phyloP scores from a whole-genome alignment of 768 basidiomycete species.

The Cystoderma amianthinum region DNA sequence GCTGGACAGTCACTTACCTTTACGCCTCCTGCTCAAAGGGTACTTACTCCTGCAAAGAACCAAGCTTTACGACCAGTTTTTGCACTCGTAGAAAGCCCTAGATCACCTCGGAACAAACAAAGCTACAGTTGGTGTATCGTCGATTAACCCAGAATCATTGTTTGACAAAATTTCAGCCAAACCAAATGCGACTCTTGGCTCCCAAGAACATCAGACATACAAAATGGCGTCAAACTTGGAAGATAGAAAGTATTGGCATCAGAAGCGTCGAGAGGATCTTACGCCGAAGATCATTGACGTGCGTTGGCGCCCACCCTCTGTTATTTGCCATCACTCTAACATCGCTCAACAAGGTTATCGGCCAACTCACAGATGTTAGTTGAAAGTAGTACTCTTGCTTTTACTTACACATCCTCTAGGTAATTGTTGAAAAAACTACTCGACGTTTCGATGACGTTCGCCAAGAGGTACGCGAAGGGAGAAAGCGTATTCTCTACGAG shows the following conservation, averaged over 20 bases:
- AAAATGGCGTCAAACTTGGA: background rate
- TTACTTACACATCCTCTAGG: conserved; percentile 21
- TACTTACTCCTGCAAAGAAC: background rate
- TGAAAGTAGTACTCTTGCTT: background rate
- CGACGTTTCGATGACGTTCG: conserved; percentile 40
- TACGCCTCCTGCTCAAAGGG: background rate
- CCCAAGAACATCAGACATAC: too few relatives aligned
- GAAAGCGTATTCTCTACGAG: conserved; percentile 37
- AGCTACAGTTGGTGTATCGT: background rate
- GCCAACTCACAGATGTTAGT: conserved; percentile 40
- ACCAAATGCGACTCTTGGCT: background rate
- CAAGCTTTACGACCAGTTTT: background rate
- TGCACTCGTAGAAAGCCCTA: background rate
- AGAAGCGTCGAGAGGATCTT: background rate
- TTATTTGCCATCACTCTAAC: background rate
- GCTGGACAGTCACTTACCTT: background rate
- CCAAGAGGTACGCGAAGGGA: conserved; percentile 35
- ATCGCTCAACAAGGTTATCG: conserved; percentile 29
- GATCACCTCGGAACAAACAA: background rate
- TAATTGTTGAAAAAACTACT: conserved; percentile 37
- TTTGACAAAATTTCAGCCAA: background rate
- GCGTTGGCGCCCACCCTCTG: conserved; percentile 7
- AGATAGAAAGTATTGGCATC: background rate
- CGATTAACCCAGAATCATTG: background rate
- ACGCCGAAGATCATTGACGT: conserved; percentile 36